Conservation (phyloP, 768 basidiomycete species). For the Cystoderma amianthinum region DNA sequence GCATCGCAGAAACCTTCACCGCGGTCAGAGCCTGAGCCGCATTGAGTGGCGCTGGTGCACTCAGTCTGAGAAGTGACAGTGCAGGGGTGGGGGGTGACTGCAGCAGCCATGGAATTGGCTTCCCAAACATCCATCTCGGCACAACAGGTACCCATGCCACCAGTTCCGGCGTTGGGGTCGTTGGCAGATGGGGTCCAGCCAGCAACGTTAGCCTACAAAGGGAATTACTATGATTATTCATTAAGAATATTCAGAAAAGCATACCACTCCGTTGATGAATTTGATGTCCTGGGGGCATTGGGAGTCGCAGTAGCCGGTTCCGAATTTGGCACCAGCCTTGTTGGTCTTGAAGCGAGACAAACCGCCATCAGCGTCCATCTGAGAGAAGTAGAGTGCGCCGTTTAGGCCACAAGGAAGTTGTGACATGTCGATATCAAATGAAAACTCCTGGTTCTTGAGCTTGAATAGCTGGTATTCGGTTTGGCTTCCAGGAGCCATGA, state of each 20-base stretch:
- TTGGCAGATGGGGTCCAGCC: conserved; percentile 1
- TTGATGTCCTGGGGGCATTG: conserved; percentile 42
- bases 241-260: background rate
- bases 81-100: background rate
- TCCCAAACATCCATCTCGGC: conserved; percentile 11
- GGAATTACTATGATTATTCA: conserved; percentile 1
- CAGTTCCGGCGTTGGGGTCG: conserved; percentile 2
- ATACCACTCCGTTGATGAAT: conserved; percentile 36
- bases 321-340: conserved; percentile 32
- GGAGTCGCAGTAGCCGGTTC: conserved; percentile 13
- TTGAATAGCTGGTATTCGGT: too few relatives aligned
- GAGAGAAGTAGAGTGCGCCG: conserved; percentile 44
- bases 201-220: background rate
- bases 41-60: too few relatives aligned
- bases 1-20: too few relatives aligned
- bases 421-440: too few relatives aligned
- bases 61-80: too few relatives aligned
- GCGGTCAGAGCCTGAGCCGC: too few relatives aligned
- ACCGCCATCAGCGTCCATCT: conserved; percentile 50
- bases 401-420: too few relatives aligned
- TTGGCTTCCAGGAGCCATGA: too few relatives aligned
- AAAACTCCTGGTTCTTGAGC: too few relatives aligned
- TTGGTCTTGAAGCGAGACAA: conserved; percentile 31
- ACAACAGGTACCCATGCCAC: conserved; percentile 10
- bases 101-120: conserved; percentile 1